A percentile compares a stretch with the other conserved stretches of the same genome.
phyloP scores from a whole-genome alignment of 164 flowering plant genomes.

The Protea cynaroides region DNA sequence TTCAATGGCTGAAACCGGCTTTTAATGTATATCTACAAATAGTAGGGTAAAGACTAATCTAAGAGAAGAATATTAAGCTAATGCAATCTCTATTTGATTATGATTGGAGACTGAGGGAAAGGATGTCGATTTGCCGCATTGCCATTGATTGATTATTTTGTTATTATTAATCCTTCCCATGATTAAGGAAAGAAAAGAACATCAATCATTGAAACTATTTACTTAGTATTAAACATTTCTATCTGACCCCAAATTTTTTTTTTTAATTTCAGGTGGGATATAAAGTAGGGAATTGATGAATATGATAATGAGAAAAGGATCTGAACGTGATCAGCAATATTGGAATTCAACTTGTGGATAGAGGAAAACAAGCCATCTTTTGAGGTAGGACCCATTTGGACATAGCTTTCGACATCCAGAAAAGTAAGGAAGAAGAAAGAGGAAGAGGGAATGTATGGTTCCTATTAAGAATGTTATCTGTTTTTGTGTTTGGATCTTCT shows the following conservation, averaged over 20 bases:
- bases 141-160: not conserved
- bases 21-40: too few species aligned
- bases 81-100: too few species aligned
- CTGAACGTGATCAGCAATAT: not conserved
- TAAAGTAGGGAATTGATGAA: not conserved
- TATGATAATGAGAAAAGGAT: not conserved
- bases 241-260: not conserved
- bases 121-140: not conserved
- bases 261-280: not conserved
- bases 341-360: not conserved
- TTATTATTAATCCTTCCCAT: not conserved
- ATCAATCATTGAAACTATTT: not conserved
- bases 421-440: not conserved
- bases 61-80: too few species aligned
- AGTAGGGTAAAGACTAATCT: too few species aligned
- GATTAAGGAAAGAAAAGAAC: not conserved
- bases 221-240: too few species aligned
- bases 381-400: conserved; percentile 7
- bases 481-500: not conserved
- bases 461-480: conserved; percentile 10
- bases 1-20: too few species aligned
- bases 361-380: conserved; percentile 3
- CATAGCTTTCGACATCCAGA: conserved; percentile 8
- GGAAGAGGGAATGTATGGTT: conserved; percentile 3
- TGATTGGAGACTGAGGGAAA: too few species aligned